Evolutionary conservation across 1,139 yeast species (phyloP), one percentile per base, ranked within the genome.

Genomic region (Meyerozyma guilliermondii): DNA sequence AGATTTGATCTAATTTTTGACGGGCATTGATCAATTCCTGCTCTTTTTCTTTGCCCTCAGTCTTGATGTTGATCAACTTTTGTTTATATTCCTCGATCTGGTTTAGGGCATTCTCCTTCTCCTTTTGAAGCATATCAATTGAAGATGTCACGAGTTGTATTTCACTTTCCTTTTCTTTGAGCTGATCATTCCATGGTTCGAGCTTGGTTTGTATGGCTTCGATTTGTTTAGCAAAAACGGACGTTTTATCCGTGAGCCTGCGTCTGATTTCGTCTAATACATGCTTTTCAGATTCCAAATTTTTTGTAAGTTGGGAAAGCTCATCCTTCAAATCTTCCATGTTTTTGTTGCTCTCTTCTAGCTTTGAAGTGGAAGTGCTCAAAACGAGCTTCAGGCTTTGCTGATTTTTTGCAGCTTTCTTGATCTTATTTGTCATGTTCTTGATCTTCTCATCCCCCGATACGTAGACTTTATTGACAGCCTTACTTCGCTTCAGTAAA

Each of bases 161-260:
- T 37, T 81, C 80, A 23, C 87, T 78, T 47, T 80, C 81, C 45
- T 83, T 84, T 22, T 76, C 75, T 46, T 80, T 81, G 33, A 89
- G 68, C 50, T 81, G 76, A 29, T 76, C 81, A 47, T 80, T 81
- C 94, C 95, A 89, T 0, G 98, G 98, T 48, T 87, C 92, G 7
- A 89, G 64, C 48, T 82, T 71, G 8, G 71, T 72, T 54, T 87
- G 94, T 34, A 82, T 65, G 6, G 56, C 52, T 51, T 81, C 87
- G 42, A 88, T 82, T 54, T 84, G 74, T 16, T 72, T 73, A 0
- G 88, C 78, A 46, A 81, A 76, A 2, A 65, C 78, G 11, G 81
- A 75, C 0, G 95, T 92, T 56, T 88, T 87, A 42, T 80, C 83
- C 13, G 88, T 81, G 43, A 92, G 70, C 26, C 79, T 79, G 9